Base-by-base conservation (phyloP, 805 yeast genomes). In the Scheffersomyces stipitis region DNA sequence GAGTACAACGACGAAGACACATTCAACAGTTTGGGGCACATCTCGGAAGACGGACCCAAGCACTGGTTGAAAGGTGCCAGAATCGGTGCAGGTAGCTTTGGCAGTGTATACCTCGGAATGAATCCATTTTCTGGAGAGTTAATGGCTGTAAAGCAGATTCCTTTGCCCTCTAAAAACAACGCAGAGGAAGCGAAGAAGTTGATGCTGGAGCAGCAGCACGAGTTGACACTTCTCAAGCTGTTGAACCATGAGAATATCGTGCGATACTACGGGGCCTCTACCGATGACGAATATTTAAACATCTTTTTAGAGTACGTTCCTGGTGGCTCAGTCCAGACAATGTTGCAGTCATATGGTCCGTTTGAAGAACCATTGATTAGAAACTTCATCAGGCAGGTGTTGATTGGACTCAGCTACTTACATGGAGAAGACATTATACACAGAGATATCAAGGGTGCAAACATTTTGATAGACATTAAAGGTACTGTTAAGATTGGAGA, bases 121-220 rank as follows among this genome's bases (percentile, higher is more conserved):
- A 87, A 90, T 56, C 85, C 96, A 1, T 62, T 83, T 23, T 89
- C 96, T 0, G 99, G 99, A 29, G 98, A 89, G 56, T 69, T 93
- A 34, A 87, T 91, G 96, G 99, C 98, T 1, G 96, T 93, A 14
- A 93, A 93, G 55, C 96, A 90, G 58, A 96, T 93, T 1, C 84
- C 83, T 31, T 57, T 90, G 13, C 82, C 85, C 1, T 60, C 65
- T 24, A 66, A 69, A 23, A 49, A 42, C 51, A 60, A 66, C 36
- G 44, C 67, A 31, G 41, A 52, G 23, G 64, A 60, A 30, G 49
- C 52, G 41, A 64, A 61, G 33, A 52, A 52, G 23, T 59, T 72
- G 4, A 81, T 89, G 83, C 76, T 86, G 12, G 88, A 83, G 44
- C 95, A 96, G 0, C 87, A 85, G 50, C 81, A 80, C 48, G 97